phyloP scores from a whole-genome alignment of 1,139 yeast genomes.

The Hyphopichia burtonii region DNA sequence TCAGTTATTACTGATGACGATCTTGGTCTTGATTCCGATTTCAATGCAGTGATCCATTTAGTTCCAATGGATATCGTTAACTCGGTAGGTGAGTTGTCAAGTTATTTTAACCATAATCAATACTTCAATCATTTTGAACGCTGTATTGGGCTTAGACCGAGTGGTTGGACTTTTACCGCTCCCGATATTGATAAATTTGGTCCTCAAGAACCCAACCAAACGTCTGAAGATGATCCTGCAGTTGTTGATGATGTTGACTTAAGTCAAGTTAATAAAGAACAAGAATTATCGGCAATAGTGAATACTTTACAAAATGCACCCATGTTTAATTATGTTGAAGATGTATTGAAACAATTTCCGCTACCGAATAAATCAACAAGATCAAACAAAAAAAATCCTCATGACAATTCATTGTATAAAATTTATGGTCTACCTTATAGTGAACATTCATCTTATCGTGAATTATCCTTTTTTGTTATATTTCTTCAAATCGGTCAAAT shows the following conservation, averaged over 20 bases:
- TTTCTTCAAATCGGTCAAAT: constrained; percentile 50
- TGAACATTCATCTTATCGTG: constrained; percentile 89
- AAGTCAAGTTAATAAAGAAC: constrained; percentile 1
- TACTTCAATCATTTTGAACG: constrained; percentile 50
- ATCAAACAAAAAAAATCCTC: constrained; percentile 15
- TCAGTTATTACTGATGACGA: constrained; percentile 31
- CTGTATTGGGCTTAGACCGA: constrained; percentile 69
- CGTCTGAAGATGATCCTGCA: constrained; percentile 5
- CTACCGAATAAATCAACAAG: constrained; percentile 11
- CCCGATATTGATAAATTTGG: constrained; percentile 3
- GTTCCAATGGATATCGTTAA: constrained; percentile 58
- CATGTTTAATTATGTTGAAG: constrained; percentile 21
- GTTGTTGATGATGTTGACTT: constrained; percentile 7
- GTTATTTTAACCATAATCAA: constrained; percentile 51
- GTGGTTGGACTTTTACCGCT: constrained; percentile 77
- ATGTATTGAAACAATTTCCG: constrained; percentile 36
- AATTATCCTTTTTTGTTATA: constrained; percentile 63
- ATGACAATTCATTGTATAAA: constrained; percentile 34
- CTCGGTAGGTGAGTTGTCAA: constrained; percentile 35
- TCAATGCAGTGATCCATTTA: constrained; percentile 62
- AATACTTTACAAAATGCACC: constrained; percentile 13
- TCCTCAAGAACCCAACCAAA: background rate
- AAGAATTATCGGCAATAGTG: constrained; percentile 2
- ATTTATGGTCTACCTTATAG: constrained; percentile 78
- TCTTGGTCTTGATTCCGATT: constrained; percentile 33